Evolutionary conservation across 371 early-diverging fungal species (phyloP).

Genomic region (Apophysomyces variabilis): DNA sequence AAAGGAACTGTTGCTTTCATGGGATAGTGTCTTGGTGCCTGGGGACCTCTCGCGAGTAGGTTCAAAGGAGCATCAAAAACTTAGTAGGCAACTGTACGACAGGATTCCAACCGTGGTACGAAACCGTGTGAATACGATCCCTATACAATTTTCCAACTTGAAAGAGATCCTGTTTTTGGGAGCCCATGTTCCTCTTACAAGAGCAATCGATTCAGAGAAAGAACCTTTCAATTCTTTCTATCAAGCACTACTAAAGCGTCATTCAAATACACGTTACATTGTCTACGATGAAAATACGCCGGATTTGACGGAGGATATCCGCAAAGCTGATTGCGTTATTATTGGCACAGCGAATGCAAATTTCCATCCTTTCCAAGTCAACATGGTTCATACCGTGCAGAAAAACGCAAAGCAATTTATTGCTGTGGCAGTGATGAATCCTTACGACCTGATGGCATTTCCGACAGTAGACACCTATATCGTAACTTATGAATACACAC

Average conservation of each 20-base stretch:
- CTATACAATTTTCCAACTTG: slow-evolving; percentile 15
- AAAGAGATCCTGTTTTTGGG: slow-evolving; percentile 39
- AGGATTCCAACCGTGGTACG: slow-evolving; percentile 45
- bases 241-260: slow-evolving; percentile 22
- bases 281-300: slow-evolving; percentile 31
- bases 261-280: slow-evolving; percentile 32
- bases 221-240: slow-evolving; percentile 49
- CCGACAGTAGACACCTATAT: slow-evolving; percentile 40
- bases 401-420: slow-evolving; percentile 15
- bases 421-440: slow-evolving; percentile 49
- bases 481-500: slow-evolving; percentile 55
- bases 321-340: slow-evolving; percentile 35
- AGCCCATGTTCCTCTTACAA: slow-evolving; percentile 48
- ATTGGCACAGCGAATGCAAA: slow-evolving; percentile 57
- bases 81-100: slow-evolving; percentile 41
- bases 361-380: slow-evolving; percentile 44
- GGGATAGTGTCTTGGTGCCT: slow-evolving; percentile 32
- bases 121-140: slow-evolving; percentile 27
- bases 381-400: slow-evolving; percentile 34
- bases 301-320: slow-evolving; percentile 20
- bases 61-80: slow-evolving; percentile 22
- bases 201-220: slow-evolving; percentile 49
- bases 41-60: slow-evolving; percentile 28
- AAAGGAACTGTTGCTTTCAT: slow-evolving; percentile 39
- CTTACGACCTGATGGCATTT: slow-evolving; percentile 52